Base-by-base conservation (phyloP, 768 basidiomycete species). In the Ramaria sp. region DNA sequence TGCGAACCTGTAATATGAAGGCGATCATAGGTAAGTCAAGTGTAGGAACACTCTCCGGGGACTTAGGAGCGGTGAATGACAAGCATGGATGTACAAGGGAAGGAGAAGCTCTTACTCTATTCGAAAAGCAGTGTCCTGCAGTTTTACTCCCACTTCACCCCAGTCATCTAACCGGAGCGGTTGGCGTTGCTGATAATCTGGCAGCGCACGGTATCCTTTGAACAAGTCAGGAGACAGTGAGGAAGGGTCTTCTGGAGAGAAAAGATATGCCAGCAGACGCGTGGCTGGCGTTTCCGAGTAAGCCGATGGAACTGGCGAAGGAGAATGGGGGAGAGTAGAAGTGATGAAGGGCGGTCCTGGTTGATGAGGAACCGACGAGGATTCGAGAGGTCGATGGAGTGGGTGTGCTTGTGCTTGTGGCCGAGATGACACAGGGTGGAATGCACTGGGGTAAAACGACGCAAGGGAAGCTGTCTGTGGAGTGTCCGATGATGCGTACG, bases 41-140 rank as follows among this genome's bases (percentile, higher is more conserved):
- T 34, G 43, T 30, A 57, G 54, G 54, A 62, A 62, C 33, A 60
- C 57, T 39, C 54, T 49, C 31, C 37, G 57, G 47, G 37, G 46
- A 53, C 19, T 30, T 51, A 33, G 7, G n/a, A 45, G 30, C 34
- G 33, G 20, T 59, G 46, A 45, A 39, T 51, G 49, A 37, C 34
- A 27, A n/a, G 45, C 10, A 11, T 27, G 45, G 6, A n/a, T 46
- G 45, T 46, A 27, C 7, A 17, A 7, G 19, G 45, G 15, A 27
- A 46, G 15, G 48, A 30, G 31, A 31, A 37, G 30, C 30, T 34
- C 91, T 70, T 73, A 95, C 93, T 93, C 91, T 69, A 79, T 79
- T 71, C 84, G 80, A 69, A 85, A 88, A 12, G 72, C 71, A 63
- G 91, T 86, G 60, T 83, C 78, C 65, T 84, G 80, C 46, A 94